Percentiles rank a stretch among this genome's conserved stretches.
Evolutionary conservation across 768 basidiomycete genomes (phyloP).

Genomic region (Cubamyces sp.): DNA sequence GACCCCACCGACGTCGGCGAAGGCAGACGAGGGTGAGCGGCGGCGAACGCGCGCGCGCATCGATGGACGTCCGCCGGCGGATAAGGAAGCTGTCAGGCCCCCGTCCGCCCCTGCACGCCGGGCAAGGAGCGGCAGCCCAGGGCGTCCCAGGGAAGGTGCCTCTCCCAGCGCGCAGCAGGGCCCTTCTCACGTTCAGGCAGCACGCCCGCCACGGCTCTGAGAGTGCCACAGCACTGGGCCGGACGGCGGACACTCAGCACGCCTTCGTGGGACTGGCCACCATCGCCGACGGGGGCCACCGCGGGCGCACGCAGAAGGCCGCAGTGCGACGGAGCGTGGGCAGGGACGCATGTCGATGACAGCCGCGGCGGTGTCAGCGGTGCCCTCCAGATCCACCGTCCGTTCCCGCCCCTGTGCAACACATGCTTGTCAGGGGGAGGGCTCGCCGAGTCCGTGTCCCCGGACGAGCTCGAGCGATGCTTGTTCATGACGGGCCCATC

Average conservation of each 20-base stretch:
- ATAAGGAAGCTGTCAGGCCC: too few species aligned
- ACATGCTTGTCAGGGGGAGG: neutral
- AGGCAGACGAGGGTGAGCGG: too few species aligned
- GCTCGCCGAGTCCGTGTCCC: neutral
- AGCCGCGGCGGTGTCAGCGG: too few species aligned
- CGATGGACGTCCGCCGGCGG: too few species aligned
- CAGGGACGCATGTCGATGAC: neutral
- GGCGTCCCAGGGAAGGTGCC: neutral
- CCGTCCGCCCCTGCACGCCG: too few species aligned
- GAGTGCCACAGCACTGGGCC: conserved; percentile 4
- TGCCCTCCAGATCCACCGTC: neutral
- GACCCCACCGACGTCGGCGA: too few species aligned
- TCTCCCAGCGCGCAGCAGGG: conserved; percentile 23
- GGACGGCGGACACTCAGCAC: conserved; percentile 3
- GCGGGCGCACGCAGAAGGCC: too few species aligned
- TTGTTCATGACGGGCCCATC: neutral
- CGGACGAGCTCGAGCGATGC: neutral
- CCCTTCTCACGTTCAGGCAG: conserved; percentile 22
- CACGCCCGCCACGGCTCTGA: conserved; percentile 23
- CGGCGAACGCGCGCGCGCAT: too few species aligned
- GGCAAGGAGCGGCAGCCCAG: neutral
- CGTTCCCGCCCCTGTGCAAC: neutral
- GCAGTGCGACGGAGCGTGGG: neutral
- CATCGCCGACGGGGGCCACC: too few species aligned
- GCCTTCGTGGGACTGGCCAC: conserved; percentile 7